Conservation (phyloP, 441 rosid species). For the Adansonia madagascariensis region DNA sequence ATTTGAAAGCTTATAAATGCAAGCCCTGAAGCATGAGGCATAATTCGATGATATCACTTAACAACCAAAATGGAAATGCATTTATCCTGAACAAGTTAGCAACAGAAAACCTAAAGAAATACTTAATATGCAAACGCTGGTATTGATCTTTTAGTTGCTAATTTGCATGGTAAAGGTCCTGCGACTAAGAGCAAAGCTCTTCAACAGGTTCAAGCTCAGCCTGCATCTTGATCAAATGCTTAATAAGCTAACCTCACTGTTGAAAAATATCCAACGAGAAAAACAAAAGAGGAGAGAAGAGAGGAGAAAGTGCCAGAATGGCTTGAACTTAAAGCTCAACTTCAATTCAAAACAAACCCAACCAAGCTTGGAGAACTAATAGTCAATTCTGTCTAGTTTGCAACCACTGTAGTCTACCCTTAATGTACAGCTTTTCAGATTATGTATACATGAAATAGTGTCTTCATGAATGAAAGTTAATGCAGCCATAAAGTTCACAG, state of each 20-base stretch:
- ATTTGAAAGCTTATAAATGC: not conserved
- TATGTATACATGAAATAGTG: not conserved
- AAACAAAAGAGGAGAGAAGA: not conserved
- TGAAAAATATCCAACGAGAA: not conserved
- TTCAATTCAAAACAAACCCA: not conserved
- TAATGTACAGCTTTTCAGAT: not conserved
- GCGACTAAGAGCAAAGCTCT: not conserved
- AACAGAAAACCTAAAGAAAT: not conserved
- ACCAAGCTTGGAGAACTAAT: not conserved
- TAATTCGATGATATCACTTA: not conserved
- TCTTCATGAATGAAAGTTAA: not conserved
- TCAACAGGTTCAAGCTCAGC: not conserved
- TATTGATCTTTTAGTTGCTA: not conserved
- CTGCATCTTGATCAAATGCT: not conserved
- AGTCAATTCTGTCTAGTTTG: not conserved
- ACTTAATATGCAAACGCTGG: not conserved
- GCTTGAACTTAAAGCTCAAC: not conserved
- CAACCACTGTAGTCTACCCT: no score
- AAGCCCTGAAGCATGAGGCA: not conserved
- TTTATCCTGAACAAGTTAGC: not conserved
- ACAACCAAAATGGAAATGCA: not conserved
- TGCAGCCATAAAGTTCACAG: not conserved
- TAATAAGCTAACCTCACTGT: not conserved
- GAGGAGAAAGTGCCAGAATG: not conserved
- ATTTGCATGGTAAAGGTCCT: slow-evolving; percentile 6